Evolutionary conservation across 768 basidiomycete genomes (phyloP), one percentile per base, ranked within the genome.

Genomic region (Clavulina sp.): DNA sequence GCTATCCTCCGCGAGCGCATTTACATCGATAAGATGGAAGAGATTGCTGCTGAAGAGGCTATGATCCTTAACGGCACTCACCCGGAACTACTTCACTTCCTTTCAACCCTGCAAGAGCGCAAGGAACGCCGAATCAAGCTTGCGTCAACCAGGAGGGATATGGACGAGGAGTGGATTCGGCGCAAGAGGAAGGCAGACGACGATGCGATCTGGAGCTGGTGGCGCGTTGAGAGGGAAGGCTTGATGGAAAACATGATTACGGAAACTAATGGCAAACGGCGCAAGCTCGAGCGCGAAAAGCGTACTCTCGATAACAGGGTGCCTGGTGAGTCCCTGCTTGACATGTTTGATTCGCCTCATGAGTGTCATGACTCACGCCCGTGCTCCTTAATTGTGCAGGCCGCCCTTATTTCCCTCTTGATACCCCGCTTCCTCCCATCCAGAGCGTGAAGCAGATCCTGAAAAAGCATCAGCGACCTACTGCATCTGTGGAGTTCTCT

Each of bases 1-100:
- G 91, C 92, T 0, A 66, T 83, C 30, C 64, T 96, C 52, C 68
- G 93, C 44, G 91, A 96, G 62, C 71, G 78, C 48, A 70, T 96
- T 16, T 96, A 92, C 63, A 72, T 96, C 19, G 93, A 97, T 67
- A 84, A 91, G 63, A 89, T 96, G 87, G 84, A 89, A 36, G 78
- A 76, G 3, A 68, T 93, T 5, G 81, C 84, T 31, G 82, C 80
- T 76, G 93, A 97, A 64, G 89, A 96, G 60, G 68, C 74, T 13
- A 69, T 91, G 59, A 73, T 97, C 23, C 69, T 75, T 28, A 74
- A 80, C 40, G 84, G 91, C 89, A 74, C 76, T 0, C 93, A 96
- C 59, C 92, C 92, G 0, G 91, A 95, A 59, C 68, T 93, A 50
- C 67, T 81, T 13, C 80, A 89, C 60, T 68, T 96, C 0, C 81